Conservation (phyloP, 1,139 yeast species). For the Debaryomyces nepalensis region DNA sequence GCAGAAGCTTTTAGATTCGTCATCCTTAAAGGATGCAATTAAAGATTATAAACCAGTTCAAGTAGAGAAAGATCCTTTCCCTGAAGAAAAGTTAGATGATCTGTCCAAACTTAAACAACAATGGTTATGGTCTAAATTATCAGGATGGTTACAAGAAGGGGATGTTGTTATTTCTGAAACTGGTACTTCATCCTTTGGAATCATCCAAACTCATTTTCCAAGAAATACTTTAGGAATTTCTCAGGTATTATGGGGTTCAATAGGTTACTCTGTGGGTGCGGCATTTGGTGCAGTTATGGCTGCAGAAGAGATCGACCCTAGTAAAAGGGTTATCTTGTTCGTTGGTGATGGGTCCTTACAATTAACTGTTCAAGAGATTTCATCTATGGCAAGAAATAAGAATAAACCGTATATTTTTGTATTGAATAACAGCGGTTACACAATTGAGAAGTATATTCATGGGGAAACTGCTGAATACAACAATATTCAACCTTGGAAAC, state of each 20-base stretch:
- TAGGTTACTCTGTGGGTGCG: constrained; percentile 39
- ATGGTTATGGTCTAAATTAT: constrained; percentile 41
- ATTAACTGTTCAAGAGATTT: constrained; percentile 48
- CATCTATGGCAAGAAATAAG: constrained; percentile 40
- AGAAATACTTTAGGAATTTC: constrained; percentile 42
- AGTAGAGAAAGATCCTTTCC: constrained; percentile 23
- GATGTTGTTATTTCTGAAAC: constrained; percentile 45
- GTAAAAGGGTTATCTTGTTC: constrained; percentile 39
- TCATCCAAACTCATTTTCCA: constrained; percentile 43
- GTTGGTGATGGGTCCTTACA: constrained; percentile 51
- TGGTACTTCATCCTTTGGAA: constrained; percentile 49
- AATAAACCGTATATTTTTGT: constrained; percentile 42
- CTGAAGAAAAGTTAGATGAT: constrained; percentile 17
- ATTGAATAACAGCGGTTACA: constrained; percentile 45
- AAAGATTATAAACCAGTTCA: constrained; percentile 22
- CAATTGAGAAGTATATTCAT: constrained; percentile 46
- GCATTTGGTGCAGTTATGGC: constrained; percentile 39
- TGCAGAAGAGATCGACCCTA: constrained; percentile 38
- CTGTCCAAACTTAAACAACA: constrained; percentile 32
- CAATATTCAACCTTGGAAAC: constrained; percentile 47
- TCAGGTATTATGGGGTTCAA: constrained; percentile 42
- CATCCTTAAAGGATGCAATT: constrained; percentile 21
- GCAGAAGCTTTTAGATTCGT: constrained; percentile 21
- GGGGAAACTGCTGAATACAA: constrained; percentile 41
- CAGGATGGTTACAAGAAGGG: constrained; percentile 40